phyloP scores from a whole-genome alignment of 495 filamentous ascomycete species.

The Entonaema liquescens region DNA sequence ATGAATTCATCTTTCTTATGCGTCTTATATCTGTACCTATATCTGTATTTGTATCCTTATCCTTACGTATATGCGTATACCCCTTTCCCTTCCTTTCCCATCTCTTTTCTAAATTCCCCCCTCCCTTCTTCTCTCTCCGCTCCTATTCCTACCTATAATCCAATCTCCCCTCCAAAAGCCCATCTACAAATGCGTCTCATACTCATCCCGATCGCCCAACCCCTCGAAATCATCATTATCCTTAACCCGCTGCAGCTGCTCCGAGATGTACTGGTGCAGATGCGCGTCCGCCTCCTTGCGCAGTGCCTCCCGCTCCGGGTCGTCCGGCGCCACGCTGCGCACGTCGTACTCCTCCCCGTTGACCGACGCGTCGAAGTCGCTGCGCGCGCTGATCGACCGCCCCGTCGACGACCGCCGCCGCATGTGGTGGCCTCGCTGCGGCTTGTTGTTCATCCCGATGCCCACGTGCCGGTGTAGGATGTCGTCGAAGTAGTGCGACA shows the following conservation, averaged over 20 bases:
- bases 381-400: conserved; percentile 86
- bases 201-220: conserved; percentile 57
- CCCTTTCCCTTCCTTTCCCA: neutral
- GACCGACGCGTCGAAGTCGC: conserved; percentile 71
- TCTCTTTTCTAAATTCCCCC: conserved; percentile 3
- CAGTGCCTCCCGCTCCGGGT: conserved; percentile 51
- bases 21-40: conserved; percentile 27
- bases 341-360: conserved; percentile 49
- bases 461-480: conserved; percentile 69
- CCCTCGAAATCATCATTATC: conserved; percentile 48
- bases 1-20: neutral
- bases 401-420: conserved; percentile 85
- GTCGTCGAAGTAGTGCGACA: conserved; percentile 95
- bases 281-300: conserved; percentile 68
- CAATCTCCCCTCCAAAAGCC: neutral
- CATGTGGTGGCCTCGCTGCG: conserved; percentile 60
- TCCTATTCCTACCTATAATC: neutral
- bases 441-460: conserved; percentile 43
- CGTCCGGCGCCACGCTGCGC: conserved; percentile 43
- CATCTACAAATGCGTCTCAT: conserved; percentile 56
- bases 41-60: too few relatives aligned
- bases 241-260: conserved; percentile 70
- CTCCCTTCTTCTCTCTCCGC: neutral
- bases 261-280: conserved; percentile 73
- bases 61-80: conserved; percentile 23